Percentiles rank a stretch among this genome's conserved stretches.
These are phyloP conservation scores for Zizania latifolia DNA, from an alignment of 176 grass and related monocot genomes.

Conservation along the genomic window DNA sequence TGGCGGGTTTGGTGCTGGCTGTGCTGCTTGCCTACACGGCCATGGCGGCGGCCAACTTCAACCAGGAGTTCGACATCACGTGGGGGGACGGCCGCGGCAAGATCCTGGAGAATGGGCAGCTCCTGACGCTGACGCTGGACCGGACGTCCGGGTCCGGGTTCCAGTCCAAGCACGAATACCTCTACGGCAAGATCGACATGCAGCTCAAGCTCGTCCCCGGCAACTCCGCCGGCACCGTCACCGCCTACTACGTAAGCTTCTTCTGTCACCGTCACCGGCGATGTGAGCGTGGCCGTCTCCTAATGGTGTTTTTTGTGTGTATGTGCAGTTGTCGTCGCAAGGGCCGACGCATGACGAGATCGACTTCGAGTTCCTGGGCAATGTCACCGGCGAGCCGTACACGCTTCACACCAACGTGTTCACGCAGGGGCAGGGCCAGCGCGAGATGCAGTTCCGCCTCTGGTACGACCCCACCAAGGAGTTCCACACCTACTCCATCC, in stretches of 20 bases:
- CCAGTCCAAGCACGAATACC: slow-evolving; percentile 80
- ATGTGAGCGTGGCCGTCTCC: neutral
- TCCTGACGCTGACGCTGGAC: slow-evolving; percentile 64
- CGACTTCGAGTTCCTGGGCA: slow-evolving; percentile 87
- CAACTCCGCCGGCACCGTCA: slow-evolving; percentile 89
- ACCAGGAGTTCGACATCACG: slow-evolving; percentile 69
- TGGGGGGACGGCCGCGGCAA: slow-evolving; percentile 78
- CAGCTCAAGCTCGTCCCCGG: slow-evolving; percentile 73
- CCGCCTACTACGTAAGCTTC: slow-evolving; percentile 63
- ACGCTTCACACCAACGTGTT: slow-evolving; percentile 89
- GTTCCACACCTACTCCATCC: slow-evolving; percentile 89
- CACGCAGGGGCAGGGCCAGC: slow-evolving; percentile 61
- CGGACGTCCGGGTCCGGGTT: slow-evolving; percentile 62
- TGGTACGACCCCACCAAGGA: slow-evolving; percentile 86
- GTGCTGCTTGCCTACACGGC: slow-evolving; percentile 7
- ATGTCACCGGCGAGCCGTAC: slow-evolving; percentile 67
- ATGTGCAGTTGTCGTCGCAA: slow-evolving; percentile 60
- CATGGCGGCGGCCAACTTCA: slow-evolving; percentile 37
- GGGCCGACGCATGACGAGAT: slow-evolving; percentile 75
- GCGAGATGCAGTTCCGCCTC: slow-evolving; percentile 83
- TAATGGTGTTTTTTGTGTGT: neutral
- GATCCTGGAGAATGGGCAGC: slow-evolving; percentile 45
- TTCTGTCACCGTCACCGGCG: no score
- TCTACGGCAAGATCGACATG: slow-evolving; percentile 94
- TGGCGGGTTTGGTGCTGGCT: neutral